Base-by-base conservation (phyloP, 1,139 yeast genomes). In the Kodamaea fungicola region DNA sequence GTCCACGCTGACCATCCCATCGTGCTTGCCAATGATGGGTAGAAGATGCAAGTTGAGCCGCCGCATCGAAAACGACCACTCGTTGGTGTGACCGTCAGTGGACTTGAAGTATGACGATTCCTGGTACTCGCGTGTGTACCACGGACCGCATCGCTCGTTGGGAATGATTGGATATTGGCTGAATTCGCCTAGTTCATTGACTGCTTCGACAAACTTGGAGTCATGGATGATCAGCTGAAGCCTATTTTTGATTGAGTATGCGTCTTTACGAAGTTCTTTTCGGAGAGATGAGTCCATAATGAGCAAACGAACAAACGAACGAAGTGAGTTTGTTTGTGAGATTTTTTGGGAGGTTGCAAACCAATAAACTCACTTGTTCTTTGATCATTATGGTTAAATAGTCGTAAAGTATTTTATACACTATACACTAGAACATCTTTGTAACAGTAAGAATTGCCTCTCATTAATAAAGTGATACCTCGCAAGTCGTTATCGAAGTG, bases 71-170 rank as follows among this genome's bases (percentile, higher is more conserved):
- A 89, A 87, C 22, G 73, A 67, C 96, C 96, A 88, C 44, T 85
- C 80, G 41, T 75, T 74, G 0, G 78, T 80, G 51, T 89, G 96
- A 0, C 97, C 96, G 58, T 89, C 96, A 0, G 96, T 89, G 12
- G 95, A 84, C 51, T 89, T 89, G 64, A 89, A 89, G 52, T 88
- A 88, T 10, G 81, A 76, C 0, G 84, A 67, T 2, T 72, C 77
- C 0, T 42, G 35, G 22, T 36, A 39, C 0, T 81, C 76, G 0
- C 75, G 67, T 7, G 83, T 76, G 49, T 89, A 89, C 97, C 97
- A 89, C 9, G 78, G 56, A 0, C 97, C 97, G 58, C 96, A 88
- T 39, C 97, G 64, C 55, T 85, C 94, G 55, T 89, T 89, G 3
- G 95, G 85, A 2, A 80, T 55, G 6, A 78, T 34, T 2, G 84